phyloP scores from a whole-genome alignment of 208 protist species.

The Crithidia thermophila region DNA sequence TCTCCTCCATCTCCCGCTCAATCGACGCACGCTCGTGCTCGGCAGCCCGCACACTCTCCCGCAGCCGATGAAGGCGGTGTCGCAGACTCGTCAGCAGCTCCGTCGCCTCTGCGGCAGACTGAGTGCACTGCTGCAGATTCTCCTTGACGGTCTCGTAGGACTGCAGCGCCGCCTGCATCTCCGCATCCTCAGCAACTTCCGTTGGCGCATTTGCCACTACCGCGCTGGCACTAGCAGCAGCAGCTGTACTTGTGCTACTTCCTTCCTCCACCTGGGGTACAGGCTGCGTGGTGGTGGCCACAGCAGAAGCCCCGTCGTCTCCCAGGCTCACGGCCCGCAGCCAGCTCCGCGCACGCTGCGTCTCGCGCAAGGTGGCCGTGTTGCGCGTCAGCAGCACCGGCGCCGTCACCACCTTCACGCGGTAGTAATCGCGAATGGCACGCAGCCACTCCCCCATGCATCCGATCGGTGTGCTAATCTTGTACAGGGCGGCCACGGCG shows the following conservation, averaged over 20 bases:
- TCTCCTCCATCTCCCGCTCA: constrained; percentile 33
- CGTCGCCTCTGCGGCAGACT: constrained; percentile 13
- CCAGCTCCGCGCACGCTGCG: constrained; percentile 10
- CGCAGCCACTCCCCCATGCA: constrained; percentile 69
- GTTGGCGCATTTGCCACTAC: neutral
- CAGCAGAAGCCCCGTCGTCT: neutral
- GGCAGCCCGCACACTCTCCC: constrained; percentile 43
- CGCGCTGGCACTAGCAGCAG: neutral
- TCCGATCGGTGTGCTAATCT: constrained; percentile 55
- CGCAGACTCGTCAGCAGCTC: constrained; percentile 39
- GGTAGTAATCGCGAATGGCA: constrained; percentile 64
- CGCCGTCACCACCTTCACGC: constrained; percentile 49
- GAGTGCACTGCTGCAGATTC: constrained; percentile 12
- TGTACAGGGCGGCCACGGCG: constrained; percentile 42
- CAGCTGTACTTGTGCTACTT: no score
- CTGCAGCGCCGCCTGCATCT: constrained; percentile 11
- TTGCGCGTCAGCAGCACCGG: constrained; percentile 37
- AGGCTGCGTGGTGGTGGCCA: neutral
- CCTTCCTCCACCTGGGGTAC: no score
- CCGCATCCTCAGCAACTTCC: neutral
- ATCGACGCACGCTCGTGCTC: constrained; percentile 39
- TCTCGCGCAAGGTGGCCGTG: constrained; percentile 3
- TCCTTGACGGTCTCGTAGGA: constrained; percentile 26
- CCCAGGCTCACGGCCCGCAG: constrained; percentile 10
- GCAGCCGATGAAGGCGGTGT: constrained; percentile 50